These are phyloP conservation scores for Colletotrichum melonis DNA, from an alignment of 2,329 filamentous ascomycete species.

Conservation along the genomic window DNA sequence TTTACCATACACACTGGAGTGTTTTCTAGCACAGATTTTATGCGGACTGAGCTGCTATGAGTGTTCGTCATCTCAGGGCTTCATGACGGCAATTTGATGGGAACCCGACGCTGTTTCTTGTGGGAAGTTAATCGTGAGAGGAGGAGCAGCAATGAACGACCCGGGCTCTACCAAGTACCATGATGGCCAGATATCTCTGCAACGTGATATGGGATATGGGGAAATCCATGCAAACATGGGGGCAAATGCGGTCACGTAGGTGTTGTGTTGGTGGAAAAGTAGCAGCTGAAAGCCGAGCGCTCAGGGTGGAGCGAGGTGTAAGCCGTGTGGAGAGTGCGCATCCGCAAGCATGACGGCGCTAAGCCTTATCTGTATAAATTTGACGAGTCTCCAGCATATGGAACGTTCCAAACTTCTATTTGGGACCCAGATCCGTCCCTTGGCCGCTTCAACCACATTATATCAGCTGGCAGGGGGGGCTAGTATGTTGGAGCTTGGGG, in stretches of 20 bases:
- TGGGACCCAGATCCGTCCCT: background rate
- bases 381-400: constrained; percentile 43
- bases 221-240: background rate
- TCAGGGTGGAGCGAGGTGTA: background rate
- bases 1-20: background rate
- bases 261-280: background rate
- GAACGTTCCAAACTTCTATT: constrained; percentile 9
- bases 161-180: too few species aligned
- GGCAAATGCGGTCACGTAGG: background rate
- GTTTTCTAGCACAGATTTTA: background rate
- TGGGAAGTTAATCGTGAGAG: too few species aligned
- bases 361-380: constrained; percentile 53
- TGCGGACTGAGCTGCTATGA: background rate
- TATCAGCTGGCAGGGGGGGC: background rate
- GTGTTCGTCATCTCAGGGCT: background rate
- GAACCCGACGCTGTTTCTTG: background rate
- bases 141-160: too few species aligned
- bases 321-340: background rate
- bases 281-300: background rate
- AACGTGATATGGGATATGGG: background rate
- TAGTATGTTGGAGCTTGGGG: background rate
- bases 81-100: background rate
- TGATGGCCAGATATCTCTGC: background rate
- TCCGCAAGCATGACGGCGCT: constrained; percentile 39
- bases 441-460: background rate